phyloP scores from a whole-genome alignment of 2,329 filamentous ascomycete genomes.

The Epichloe festucae region DNA sequence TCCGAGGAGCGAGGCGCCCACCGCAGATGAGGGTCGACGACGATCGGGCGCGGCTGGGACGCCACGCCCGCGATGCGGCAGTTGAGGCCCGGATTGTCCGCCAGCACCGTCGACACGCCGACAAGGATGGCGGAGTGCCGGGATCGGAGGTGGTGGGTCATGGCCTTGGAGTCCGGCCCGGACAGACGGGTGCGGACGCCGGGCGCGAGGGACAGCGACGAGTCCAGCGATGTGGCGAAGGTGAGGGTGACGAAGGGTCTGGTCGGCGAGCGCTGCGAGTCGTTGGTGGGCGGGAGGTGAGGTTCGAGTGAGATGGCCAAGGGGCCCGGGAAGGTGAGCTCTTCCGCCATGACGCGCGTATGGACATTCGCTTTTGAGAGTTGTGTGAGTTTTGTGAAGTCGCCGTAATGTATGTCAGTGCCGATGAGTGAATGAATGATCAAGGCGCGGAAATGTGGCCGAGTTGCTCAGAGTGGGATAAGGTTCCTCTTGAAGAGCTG shows the following conservation, averaged over 20 bases:
- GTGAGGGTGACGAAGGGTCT: conserved; percentile 61
- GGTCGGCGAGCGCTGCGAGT: background rate
- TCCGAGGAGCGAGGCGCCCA: conserved; percentile 51
- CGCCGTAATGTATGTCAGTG: too few species aligned
- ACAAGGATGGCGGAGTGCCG: conserved; percentile 75
- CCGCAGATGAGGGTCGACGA: conserved; percentile 67
- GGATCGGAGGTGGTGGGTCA: conserved; percentile 84
- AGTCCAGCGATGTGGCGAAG: conserved; percentile 83
- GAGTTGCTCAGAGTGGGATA: too few species aligned
- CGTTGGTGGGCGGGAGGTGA: conserved; percentile 17
- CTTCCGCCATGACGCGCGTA: conserved; percentile 18
- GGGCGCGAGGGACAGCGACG: conserved; percentile 60
- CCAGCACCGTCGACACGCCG: conserved; percentile 70
- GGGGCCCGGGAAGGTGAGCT: conserved; percentile 20
- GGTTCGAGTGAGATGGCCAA: conserved; percentile 20
- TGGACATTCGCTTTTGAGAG: too few species aligned
- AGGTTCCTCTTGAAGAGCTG: too few species aligned
- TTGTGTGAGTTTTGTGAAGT: too few species aligned
- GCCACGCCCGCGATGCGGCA: conserved; percentile 54
- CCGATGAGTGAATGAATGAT: too few species aligned
- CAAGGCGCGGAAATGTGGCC: too few species aligned
- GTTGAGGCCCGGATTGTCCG: conserved; percentile 78
- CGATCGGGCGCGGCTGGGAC: conserved; percentile 65
- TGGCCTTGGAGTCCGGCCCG: conserved; percentile 69
- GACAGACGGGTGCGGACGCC: conserved; percentile 76